Evolutionary conservation across 2,329 filamentous ascomycete genomes (phyloP).

Genomic region (Trichoderma koningii): DNA sequence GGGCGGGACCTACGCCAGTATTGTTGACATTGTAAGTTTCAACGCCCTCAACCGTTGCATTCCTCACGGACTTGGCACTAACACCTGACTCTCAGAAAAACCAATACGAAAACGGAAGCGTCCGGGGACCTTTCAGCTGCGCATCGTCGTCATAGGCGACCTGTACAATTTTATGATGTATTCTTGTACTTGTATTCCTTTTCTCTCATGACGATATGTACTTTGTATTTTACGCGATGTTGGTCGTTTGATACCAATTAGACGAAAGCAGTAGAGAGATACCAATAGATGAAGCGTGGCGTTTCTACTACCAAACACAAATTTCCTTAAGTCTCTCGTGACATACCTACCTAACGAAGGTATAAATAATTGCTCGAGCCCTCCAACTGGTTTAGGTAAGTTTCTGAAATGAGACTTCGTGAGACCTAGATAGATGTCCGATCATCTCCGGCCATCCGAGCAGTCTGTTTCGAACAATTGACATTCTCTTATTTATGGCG

Average conservation of each 20-base stretch:
- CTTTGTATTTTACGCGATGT: not conserved
- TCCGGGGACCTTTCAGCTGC: slow-evolving; percentile 28
- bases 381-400: too few relatives aligned
- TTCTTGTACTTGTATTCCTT: too few relatives aligned
- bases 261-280: slow-evolving; percentile 5
- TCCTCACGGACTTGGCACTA: slow-evolving; percentile 4
- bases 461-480: too few relatives aligned
- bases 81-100: slow-evolving; percentile 23
- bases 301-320: not conserved
- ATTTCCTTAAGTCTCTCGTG: too few relatives aligned
- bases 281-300: not conserved
- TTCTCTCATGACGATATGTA: slow-evolving; percentile 13
- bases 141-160: slow-evolving; percentile 23
- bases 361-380: too few relatives aligned
- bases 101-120: slow-evolving; percentile 23
- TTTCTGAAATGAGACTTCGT: too few relatives aligned
- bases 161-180: not conserved
- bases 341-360: too few relatives aligned
- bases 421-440: too few relatives aligned
- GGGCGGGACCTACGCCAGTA: slow-evolving; percentile 35
- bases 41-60: not conserved
- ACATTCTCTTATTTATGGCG: too few relatives aligned
- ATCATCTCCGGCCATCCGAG: too few relatives aligned
- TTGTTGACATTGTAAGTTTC: slow-evolving; percentile 36
- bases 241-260: too few relatives aligned